Conservation (phyloP, 768 basidiomycete species). For the Termitomyces sp. region DNA sequence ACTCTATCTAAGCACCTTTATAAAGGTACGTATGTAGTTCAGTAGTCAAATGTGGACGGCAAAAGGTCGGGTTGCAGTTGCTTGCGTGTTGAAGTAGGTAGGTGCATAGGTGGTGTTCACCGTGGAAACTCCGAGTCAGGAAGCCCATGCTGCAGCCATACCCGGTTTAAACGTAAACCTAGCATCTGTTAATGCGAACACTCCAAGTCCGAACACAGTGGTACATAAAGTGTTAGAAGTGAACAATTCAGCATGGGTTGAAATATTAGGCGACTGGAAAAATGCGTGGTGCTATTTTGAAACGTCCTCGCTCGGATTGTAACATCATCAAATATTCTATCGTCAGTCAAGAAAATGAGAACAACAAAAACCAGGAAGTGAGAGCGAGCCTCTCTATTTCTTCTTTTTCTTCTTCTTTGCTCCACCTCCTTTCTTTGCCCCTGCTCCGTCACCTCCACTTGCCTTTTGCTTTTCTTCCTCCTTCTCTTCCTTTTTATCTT, state of each 20-base stretch:
- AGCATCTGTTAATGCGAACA: too few species aligned
- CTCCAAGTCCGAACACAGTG: too few species aligned
- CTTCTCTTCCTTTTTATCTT: conserved; percentile 13
- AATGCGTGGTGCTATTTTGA: not conserved
- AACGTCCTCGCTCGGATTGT: not conserved
- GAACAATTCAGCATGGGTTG: not conserved
- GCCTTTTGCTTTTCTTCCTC: conserved; percentile 8
- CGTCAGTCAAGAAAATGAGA: not conserved
- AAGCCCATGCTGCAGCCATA: too few species aligned
- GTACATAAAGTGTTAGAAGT: not conserved
- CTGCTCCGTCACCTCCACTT: conserved; percentile 10
- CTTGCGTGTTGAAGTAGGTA: too few species aligned
- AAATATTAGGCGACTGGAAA: not conserved
- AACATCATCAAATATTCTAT: not conserved
- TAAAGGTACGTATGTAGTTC: too few species aligned
- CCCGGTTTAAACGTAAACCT: too few species aligned
- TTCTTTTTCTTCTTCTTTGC: conserved; percentile 16
- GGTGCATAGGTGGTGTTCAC: too few species aligned
- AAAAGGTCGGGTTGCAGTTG: too few species aligned
- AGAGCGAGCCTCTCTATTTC: conserved; percentile 14
- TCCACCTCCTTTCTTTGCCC: conserved; percentile 10
- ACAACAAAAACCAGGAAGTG: not conserved
- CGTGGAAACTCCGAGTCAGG: too few species aligned
- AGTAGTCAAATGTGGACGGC: too few species aligned
- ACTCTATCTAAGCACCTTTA: too few species aligned